A percentile compares a stretch with the other conserved stretches of the same genome.
Evolutionary conservation across 192 early-diverging fungal species (phyloP).

Genomic region (Mortierella claussenii): DNA sequence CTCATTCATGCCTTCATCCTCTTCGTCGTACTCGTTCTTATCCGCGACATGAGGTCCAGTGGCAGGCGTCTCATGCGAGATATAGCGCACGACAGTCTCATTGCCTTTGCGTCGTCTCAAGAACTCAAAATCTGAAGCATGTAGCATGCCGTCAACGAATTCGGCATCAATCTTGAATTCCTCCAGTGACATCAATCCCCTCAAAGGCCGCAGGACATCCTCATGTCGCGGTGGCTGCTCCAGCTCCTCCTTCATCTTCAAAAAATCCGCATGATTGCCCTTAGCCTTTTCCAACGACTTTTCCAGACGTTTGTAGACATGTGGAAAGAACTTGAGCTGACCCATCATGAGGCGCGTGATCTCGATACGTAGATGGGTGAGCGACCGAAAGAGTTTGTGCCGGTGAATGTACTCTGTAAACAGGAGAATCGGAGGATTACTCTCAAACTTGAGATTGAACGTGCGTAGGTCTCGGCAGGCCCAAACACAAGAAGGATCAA

Average conservation of each 20-base stretch:
- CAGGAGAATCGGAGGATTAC: neutral
- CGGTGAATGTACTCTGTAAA: neutral
- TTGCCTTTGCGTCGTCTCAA: neutral
- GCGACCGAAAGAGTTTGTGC: neutral
- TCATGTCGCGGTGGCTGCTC: neutral
- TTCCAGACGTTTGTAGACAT: neutral
- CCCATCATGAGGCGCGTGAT: neutral
- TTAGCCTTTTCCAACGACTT: neutral
- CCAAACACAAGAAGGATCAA: neutral
- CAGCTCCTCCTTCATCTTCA: neutral
- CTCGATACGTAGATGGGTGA: neutral
- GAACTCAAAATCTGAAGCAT: conserved; percentile 8
- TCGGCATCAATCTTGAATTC: neutral
- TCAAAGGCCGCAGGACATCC: neutral
- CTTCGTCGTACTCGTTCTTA: neutral
- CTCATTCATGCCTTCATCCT: neutral
- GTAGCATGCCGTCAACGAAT: neutral
- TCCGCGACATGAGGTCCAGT: no score
- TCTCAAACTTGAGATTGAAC: neutral
- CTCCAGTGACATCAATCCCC: conserved; percentile 2
- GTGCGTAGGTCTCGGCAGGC: neutral
- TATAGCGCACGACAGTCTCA: neutral
- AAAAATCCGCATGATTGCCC: neutral
- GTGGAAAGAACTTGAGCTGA: conserved; percentile 4
- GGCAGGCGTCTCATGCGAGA: neutral